Base-by-base conservation (phyloP, 257 asterid species). In the Nicotiana obtusifolia region DNA sequence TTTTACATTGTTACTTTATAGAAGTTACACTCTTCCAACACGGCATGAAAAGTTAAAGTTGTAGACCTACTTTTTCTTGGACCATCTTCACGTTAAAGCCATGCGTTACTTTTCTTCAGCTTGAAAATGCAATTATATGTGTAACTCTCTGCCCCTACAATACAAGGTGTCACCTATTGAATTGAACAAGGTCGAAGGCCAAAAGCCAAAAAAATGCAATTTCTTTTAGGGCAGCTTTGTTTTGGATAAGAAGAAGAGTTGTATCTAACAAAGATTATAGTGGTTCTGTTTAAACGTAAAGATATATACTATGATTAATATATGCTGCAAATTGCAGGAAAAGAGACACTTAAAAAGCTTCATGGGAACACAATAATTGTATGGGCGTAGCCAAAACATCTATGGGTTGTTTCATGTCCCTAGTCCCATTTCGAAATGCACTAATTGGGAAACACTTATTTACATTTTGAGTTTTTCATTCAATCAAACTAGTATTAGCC, bases 1-100 rank as follows among this genome's bases (percentile, higher is more conserved):
- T 41, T 69, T 68, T 37, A 1, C 57, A 69, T 69, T 41, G 22
- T 41, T 11, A 41, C 30, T 69, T 54, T 11, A 22, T 35, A 7
- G 44, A 47, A 13, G 54, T 47, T 49, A 3, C 5, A 49, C 1
- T 49, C 56, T 73, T 73, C n/a, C 79, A 73, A 73, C 79, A 73
- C 79, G 79, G 37, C 60, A 14, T 44, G 78, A 47, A 71, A 73
- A 59, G 49, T 5, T 41, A 41, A 71, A 0, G 15, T 19, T 6
- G 8, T 47, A 44, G 79, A 47, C 79, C 8, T 73, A 59, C 57
- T 47, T 73, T 73, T 22, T 47, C 78, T 73, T 41, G 59, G 59
- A 69, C 78, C 35, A 69, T 68, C 77, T 69, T 71, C 20, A 44
- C 14, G 8, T 71, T 71, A n/a, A 73, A 73, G 61, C 79, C 61